These are phyloP conservation scores for Aureobasidium leucospermi DNA, from an alignment of 2,329 filamentous ascomycete genomes.

Conservation along the genomic window DNA sequence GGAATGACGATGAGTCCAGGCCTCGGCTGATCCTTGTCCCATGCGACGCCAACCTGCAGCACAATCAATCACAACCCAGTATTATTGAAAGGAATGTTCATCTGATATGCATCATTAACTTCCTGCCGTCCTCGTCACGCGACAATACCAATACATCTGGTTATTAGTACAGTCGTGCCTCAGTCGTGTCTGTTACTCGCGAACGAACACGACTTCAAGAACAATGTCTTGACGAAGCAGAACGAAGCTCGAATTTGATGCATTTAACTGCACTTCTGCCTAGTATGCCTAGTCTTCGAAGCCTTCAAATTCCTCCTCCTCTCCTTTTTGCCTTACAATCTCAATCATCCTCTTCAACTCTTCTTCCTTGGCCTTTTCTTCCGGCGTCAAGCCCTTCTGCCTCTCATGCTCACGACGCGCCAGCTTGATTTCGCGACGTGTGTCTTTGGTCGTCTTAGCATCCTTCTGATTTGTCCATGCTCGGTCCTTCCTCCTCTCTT, in stretches of 20 bases:
- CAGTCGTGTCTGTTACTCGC: too few species aligned
- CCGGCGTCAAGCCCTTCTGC: constrained; percentile 24
- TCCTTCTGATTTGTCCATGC: constrained; percentile 33
- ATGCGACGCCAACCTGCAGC: not conserved
- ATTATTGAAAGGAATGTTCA: not conserved
- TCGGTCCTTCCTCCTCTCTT: constrained; percentile 26
- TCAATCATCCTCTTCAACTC: constrained; percentile 28
- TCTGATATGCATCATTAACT: not conserved
- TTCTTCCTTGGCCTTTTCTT: constrained; percentile 24
- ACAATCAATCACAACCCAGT: not conserved
- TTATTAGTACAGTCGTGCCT: too few species aligned
- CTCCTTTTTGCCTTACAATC: constrained; percentile 23
- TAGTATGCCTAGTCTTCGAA: constrained; percentile 15
- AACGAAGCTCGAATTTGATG: too few species aligned
- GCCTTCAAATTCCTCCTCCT: constrained; percentile 16
- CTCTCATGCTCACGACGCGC: constrained; percentile 26
- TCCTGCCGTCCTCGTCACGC: too few species aligned
- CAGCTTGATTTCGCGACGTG: constrained; percentile 28
- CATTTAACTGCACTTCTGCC: too few species aligned
- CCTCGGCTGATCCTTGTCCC: constrained; percentile 1
- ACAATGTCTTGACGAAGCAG: too few species aligned
- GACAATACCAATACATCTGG: too few species aligned
- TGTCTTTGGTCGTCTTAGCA: constrained; percentile 26
- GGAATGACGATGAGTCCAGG: not conserved
- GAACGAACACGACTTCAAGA: too few species aligned